Base-by-base conservation (phyloP, 163 green algal genomes). In the Volvox carteri region DNA sequence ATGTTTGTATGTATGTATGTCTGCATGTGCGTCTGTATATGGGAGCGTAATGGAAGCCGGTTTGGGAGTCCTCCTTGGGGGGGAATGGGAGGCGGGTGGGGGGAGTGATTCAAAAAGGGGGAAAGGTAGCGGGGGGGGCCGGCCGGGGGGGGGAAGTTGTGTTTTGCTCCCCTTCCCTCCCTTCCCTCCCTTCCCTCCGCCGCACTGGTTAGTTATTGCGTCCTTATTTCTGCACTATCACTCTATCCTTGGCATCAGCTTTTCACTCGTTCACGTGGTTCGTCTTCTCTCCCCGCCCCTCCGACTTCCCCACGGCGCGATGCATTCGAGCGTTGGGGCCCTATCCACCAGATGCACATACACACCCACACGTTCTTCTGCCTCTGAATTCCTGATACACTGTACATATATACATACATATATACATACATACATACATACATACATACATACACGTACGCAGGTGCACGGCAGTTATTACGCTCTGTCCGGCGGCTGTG, bases 381-480 rank as follows among this genome's bases (percentile, higher is more conserved):
- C n/a, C n/a, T n/a, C n/a, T n/a, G n/a, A n/a, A n/a, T n/a, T n/a
- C n/a, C n/a, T n/a, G n/a, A n/a, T n/a, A n/a, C n/a, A n/a, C n/a
- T 60, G 50, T 60, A 16, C 16, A 60, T 60, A 16, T 60, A 16
- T 60, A 60, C 16, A 16, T 60, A 16, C 50, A 12, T 16, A 16
- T 60, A 16, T 60, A 16, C 16, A 16, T 60, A 16, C 54, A 65
- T 12, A 25, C 54, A 65, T 12, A 65, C 54, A 65, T 11, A 65
- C 54, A 65, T 23, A 77, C 68, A 77, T 21, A 77, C 67, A 77
- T 33, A 77, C 30, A 52, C 68, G 44, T 42, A 28, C 37, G 30
- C 86, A 93, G 67, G 48, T 89, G 23, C 91, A 94, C 80, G 88
- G 91, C 65, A 78, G 44, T 35, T 96, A 95, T 85, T 91, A 90